Base-by-base conservation (phyloP, 352 stramenopile genomes). In the Saprolegnia diclina region DNA sequence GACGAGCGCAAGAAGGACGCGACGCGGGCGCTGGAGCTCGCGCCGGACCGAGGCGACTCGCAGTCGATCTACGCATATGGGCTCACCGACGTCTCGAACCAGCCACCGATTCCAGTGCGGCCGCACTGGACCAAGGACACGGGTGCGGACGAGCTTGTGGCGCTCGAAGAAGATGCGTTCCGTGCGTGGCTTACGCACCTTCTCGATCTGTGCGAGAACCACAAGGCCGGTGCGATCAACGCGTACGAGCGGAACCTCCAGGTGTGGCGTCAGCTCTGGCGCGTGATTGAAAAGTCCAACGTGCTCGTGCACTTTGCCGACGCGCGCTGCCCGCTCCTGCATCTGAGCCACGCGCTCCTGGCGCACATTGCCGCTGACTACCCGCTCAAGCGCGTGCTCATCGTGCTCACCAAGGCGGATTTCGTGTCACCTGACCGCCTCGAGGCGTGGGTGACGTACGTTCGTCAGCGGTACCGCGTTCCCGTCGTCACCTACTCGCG, bases 241-340 rank as follows among this genome's bases (percentile, higher is more conserved):
- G 50, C 89, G 18, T 94, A 84, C 44, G 86, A 94, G 65, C 79
- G 82, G 38, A 94, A 94, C 55, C 70, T 92, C 18, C 81, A 92
- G 61, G 85, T 92, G 0, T 94, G 86, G 86, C 77, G 84, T 3
- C 80, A 94, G 71, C 69, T 94, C 14, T 94, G 86, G 86, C 80
- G 84, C 56, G 85, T 90, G 50, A 75, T 92, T 13, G 86, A 94
- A 73, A 84, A 82, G 50, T 84, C 83, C 2, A 80, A 86, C 21
- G 77, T 92, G 52, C 72, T 94, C n/a, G 77, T 94, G 24, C 83
- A 91, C 68, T 71, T 94, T 9, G 81, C 81, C 0, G 86, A 94
- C 70, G 77, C 76, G 42, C 84, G 86, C 4, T 92, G 81, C 63
- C 86, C 86, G 7, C 52, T 91, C 37, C 72, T 92, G 24, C 82